Evolutionary conservation across 75 land plant species (phyloP), one percentile per base, ranked within the genome.

Genomic region (Picea glauca): DNA sequence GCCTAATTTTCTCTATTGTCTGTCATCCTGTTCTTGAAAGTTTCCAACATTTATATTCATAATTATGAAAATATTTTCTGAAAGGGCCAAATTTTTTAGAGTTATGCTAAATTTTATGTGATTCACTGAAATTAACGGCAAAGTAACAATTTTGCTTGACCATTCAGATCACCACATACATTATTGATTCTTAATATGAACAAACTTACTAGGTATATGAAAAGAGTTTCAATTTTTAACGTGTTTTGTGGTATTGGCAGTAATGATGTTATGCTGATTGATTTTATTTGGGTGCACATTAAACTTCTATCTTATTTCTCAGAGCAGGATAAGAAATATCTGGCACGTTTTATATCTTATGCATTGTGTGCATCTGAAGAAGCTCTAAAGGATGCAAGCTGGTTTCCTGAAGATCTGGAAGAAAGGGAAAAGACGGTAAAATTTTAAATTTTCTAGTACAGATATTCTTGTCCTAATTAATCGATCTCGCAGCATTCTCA

Each of bases 341-440:
- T 94, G 56, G 82, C 98, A 46, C 92, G 92, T 43, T 97, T 97
- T 70, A 93, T 94, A 60, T 80, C 87, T 6, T 97, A 97, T 87
- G 98, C 99, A 38, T 76, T 95, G 35, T 94, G 98, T 86, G 90
- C 98, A n/a, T 85, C 96, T 66, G 96, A 93, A 64, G 99, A 98
- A 75, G 99, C 99, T 76, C 88, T 98, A 18, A 76, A 75, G 80
- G 98, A 98, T 86, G 99, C 99, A 72, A 87, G 85, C 26, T 98
- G 98, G 98, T 31, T 83, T 58, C 94, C 99, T 12, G 60, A 58
- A 66, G 89, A 89, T n/a, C 74, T 74, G 58, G 87, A 85, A 38
- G 84, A 86, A 73, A 84, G 84, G 66, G 93, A 95, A 85, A 84
- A 58, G 66, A 98, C 98, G 85, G 99, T 94, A 87, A 58, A 76